Base-by-base conservation (phyloP, 495 filamentous ascomycete species). In the Darksidea phi region DNA sequence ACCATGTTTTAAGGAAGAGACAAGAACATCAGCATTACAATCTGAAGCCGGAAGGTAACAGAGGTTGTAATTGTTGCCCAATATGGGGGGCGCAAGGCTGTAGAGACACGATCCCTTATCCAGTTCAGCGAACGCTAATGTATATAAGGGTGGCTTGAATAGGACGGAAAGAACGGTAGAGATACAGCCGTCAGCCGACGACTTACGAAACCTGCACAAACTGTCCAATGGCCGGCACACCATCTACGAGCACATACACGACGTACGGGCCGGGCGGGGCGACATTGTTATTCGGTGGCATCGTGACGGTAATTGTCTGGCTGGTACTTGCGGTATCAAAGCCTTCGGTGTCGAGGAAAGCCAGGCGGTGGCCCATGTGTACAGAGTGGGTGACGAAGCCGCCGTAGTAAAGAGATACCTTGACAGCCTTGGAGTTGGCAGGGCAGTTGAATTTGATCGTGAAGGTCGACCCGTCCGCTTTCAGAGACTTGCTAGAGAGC, bases 281-380 rank as follows among this genome's bases (percentile, higher is more conserved):
- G 21, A 84, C 71, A 48, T 80, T 83, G 42, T 67, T 72, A 57
- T 78, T 83, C 17, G 82, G 80, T 17, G 84, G 82, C 71, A 76
- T 78, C 24, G 68, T 80, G 21, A 82, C 82, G 1, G 63, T 77
- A 46, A 86, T 24, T 0, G 62, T 73, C 67, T 86, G 82, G 49
- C 62, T 43, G 3, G 71, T 71, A 21, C 63, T 64, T 10, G 77
- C 79, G 2, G 75, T 50, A 18, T 34, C 48, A 66, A 75, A 85
- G n/a, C 78, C 79, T n/a, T 67, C 71, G 21, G 67, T 72, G 53
- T 85, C 82, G n/a, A 86, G 71, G 58, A 78, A 75, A 24, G 80
- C 53, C 77, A 84, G 81, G 2, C 84, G 80, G 48, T 85, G 82
- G 36, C 81, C 82, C 84, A 86, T 86, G 65, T 86, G 84, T 32